These are phyloP conservation scores for Xylariaceae sp. DNA, from an alignment of 2,329 filamentous ascomycete species.

Conservation along the genomic window DNA sequence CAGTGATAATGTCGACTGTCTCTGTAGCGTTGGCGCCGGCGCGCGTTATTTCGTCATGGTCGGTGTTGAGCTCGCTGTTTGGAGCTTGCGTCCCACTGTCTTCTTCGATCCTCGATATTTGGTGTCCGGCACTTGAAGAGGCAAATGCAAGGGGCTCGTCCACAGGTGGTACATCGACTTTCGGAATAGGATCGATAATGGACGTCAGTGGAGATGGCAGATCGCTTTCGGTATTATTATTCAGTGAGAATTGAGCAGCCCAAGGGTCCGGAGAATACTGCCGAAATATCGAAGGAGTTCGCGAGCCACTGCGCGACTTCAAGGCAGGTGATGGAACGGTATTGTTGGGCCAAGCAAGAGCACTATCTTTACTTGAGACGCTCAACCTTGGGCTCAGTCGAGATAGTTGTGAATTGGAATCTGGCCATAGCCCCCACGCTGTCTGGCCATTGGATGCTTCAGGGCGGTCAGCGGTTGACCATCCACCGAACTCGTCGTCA, in stretches of 20 bases:
- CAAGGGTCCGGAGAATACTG: constrained; percentile 42
- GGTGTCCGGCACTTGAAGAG: too few species aligned
- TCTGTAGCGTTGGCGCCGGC: not conserved
- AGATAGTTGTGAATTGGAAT: constrained; percentile 26
- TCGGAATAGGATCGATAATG: constrained; percentile 1
- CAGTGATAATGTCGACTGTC: not conserved
- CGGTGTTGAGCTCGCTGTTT: too few species aligned
- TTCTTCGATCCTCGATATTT: too few species aligned
- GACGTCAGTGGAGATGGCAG: constrained; percentile 8
- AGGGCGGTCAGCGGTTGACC: constrained; percentile 31
- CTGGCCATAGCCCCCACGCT: constrained; percentile 32
- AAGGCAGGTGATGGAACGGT: constrained; percentile 34
- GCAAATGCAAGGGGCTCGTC: not conserved
- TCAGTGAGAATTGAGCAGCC: constrained; percentile 33
- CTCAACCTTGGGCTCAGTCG: constrained; percentile 31
- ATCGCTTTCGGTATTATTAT: constrained; percentile 15
- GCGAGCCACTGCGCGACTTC: constrained; percentile 29
- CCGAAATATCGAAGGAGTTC: constrained; percentile 30
- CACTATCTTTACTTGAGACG: constrained; percentile 32
- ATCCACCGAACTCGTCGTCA: constrained; percentile 36
- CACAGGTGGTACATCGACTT: not conserved
- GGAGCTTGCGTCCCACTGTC: too few species aligned
- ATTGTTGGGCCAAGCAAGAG: constrained; percentile 38
- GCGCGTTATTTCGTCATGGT: too few species aligned
- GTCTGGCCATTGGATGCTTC: constrained; percentile 19